Evolutionary conservation across 306 rosid species (phyloP), one percentile per base, ranked within the genome.

Genomic region (Mimosa bimucronata): DNA sequence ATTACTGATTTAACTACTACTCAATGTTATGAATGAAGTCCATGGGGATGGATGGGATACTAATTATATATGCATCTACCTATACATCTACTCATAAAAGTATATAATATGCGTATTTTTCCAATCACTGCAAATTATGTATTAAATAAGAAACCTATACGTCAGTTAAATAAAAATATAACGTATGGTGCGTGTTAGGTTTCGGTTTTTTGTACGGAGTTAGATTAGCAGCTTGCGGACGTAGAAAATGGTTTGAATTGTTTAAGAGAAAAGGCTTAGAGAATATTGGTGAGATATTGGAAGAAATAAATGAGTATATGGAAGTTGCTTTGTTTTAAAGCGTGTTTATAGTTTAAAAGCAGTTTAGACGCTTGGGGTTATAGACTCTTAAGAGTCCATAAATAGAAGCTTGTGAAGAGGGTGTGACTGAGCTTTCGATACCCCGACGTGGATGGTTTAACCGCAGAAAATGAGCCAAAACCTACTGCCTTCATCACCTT

Each of bases 391-490:
- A 60, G n/a, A 60, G 10, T 26, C 66, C 34, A 26, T 25, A 60
- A 25, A 60, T 2, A 15, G 69, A 30, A 64, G 69, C 23, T 30
- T 28, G 67, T 30, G 30, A 45, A 53, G 78, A 72, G n/a, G 71
- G 76, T 70, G 75, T 38, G 48, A 18, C 9, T 28, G 77, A 81
- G 83, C 74, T 81, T 77, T 84, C 79, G 13, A n/a, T n/a, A n/a
- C n/a, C 38, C 26, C 34, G 25, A 87, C 41, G 75, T 71, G 25
- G 90, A 85, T 80, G 83, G 83, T 74, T 77, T 77, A 85, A 53
- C 85, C 26, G 5, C 30, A 12, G 45, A 78, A 31, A 64, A 65
- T 66, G 52, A 52, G 15, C 16, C 3, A 12, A 45, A 15, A 77
- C 81, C 75, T 66, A 66, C 71, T 68, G 16, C 9, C 10, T 19